Conservation (phyloP, 192 early-diverging fungal species). For the Lunasporangiospora selenospora region DNA sequence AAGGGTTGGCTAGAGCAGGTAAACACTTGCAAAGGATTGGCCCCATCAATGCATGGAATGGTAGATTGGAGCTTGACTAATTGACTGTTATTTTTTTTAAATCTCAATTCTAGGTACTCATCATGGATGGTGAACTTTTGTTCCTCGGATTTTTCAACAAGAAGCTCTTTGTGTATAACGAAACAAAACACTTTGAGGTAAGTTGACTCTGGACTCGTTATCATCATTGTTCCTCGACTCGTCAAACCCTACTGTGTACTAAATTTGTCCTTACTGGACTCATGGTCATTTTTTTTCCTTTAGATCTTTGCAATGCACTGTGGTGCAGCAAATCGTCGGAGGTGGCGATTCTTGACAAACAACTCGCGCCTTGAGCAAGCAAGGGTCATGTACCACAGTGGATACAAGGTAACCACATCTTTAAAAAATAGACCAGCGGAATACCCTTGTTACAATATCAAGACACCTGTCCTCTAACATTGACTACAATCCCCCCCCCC, state of each 20-base stretch:
- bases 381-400: constrained; percentile 67
- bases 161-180: constrained; percentile 75
- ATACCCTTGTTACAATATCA: not conserved
- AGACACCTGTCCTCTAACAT: not conserved
- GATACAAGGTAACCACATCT: constrained; percentile 57
- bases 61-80: not conserved
- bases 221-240: not conserved
- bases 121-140: constrained; percentile 60
- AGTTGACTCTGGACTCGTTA: not conserved
- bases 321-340: constrained; percentile 71
- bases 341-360: constrained; percentile 69
- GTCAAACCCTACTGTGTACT: not conserved
- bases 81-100: not conserved
- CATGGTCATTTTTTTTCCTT: not conserved
- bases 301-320: constrained; percentile 71
- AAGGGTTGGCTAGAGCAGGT: constrained; percentile 77
- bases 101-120: constrained; percentile 18
- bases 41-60: constrained; percentile 12
- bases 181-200: constrained; percentile 68
- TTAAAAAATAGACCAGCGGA: too few relatives aligned
- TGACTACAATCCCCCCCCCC: not conserved
- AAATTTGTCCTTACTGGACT: not conserved
- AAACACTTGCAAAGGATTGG: not conserved
- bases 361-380: constrained; percentile 56
- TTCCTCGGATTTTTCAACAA: constrained; percentile 79